A percentile compares a stretch with the other conserved stretches of the same genome.
Evolutionary conservation across 257 asterid species (phyloP).

Genomic region (Cinchona pubescens): DNA sequence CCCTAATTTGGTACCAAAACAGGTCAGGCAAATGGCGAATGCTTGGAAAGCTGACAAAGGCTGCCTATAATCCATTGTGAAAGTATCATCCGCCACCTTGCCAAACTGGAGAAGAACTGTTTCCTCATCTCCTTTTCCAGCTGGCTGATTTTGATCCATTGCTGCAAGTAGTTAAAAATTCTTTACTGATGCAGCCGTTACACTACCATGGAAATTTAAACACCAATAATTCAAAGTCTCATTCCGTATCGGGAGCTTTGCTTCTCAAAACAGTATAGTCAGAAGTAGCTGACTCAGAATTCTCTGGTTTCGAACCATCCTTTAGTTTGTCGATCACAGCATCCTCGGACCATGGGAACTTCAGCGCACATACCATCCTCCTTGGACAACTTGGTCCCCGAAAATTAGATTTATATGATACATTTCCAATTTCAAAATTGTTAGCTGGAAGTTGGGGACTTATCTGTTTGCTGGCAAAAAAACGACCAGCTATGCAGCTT

Average conservation of each 20-base stretch:
- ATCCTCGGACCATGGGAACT: slow-evolving; percentile 40
- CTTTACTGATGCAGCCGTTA: slow-evolving; percentile 89
- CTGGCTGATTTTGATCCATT: slow-evolving; percentile 68
- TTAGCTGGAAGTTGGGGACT: slow-evolving; percentile 89
- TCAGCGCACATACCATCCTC: slow-evolving; percentile 69
- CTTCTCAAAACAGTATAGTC: slow-evolving; percentile 56
- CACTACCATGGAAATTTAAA: slow-evolving; percentile 93
- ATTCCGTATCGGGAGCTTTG: slow-evolving; percentile 94
- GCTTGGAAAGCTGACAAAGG: slow-evolving; percentile 97
- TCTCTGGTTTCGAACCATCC: slow-evolving; percentile 31
- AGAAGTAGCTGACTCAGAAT: slow-evolving; percentile 21
- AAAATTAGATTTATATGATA: slow-evolving; percentile 79
- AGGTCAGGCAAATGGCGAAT: slow-evolving; percentile 83
- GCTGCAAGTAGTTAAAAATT: slow-evolving; percentile 82
- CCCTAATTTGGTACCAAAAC: slow-evolving; percentile 93
- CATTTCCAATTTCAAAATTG: slow-evolving; percentile 75
- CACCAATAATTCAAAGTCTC: slow-evolving; percentile 97
- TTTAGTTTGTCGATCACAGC: slow-evolving; percentile 23
- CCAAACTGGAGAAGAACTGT: slow-evolving; percentile 89
- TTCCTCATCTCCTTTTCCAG: slow-evolving; percentile 78
- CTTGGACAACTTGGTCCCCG: slow-evolving; percentile 94
- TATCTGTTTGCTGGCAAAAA: slow-evolving; percentile 79
- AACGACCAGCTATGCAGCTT: slow-evolving; percentile 65
- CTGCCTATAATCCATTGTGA: slow-evolving; percentile 81
- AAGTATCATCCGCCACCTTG: slow-evolving; percentile 72